Percentiles rank a stretch among this genome's conserved stretches.
Conservation (phyloP, 169 alveolate genomes). For the Cryptosporidium andersoni region DNA sequence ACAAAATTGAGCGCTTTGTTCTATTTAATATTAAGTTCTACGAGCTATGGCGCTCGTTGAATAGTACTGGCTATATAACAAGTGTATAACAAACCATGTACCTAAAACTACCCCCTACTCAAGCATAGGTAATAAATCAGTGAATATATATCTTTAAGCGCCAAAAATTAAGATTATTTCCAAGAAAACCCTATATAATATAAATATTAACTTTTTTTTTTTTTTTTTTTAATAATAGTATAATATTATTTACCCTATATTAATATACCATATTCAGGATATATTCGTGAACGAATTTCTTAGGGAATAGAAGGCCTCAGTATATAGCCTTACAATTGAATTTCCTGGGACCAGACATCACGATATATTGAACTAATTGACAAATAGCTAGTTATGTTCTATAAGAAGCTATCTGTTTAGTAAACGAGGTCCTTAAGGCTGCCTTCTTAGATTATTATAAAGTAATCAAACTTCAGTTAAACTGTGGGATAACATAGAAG, state of each 20-base stretch:
- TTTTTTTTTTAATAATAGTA: too few species aligned
- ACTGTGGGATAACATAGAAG: slow-evolving; percentile 70
- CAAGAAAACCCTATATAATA: too few species aligned
- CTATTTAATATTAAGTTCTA: too few species aligned
- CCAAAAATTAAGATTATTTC: too few species aligned
- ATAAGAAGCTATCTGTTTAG: slow-evolving; percentile 4
- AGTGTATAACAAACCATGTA: too few species aligned
- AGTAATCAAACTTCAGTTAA: slow-evolving; percentile 68
- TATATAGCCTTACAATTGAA: neutral
- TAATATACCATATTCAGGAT: neutral
- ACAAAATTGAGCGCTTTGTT: too few species aligned
- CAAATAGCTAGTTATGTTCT: slow-evolving; percentile 28
- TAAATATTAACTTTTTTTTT: too few species aligned
- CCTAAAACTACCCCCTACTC: too few species aligned
- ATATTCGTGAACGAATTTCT: slow-evolving; percentile 59
- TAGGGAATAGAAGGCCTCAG: neutral
- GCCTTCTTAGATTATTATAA: slow-evolving; percentile 61
- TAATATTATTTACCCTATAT: neutral
- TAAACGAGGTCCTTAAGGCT: slow-evolving; percentile 72
- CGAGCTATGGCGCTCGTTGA: too few species aligned
- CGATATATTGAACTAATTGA: slow-evolving; percentile 39
- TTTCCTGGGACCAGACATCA: slow-evolving; percentile 64
- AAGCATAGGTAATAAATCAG: too few species aligned
- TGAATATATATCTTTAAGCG: too few species aligned
- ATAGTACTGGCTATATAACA: too few species aligned